Percentiles rank a stretch among this genome's conserved stretches.
Conservation (phyloP, 1,284 basidiomycete genomes). For the Hypsizygus ulmarius region DNA sequence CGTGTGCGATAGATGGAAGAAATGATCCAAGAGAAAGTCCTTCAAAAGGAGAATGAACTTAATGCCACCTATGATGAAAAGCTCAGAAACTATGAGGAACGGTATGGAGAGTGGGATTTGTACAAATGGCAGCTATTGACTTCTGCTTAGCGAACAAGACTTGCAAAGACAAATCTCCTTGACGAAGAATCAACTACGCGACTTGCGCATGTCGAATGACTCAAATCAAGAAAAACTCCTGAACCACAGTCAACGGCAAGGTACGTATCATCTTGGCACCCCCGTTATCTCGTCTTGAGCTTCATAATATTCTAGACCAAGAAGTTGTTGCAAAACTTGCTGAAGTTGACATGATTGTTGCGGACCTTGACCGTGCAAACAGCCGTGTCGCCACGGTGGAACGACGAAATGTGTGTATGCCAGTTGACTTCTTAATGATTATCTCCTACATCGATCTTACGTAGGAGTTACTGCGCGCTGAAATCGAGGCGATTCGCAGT, state of each 20-base stretch:
- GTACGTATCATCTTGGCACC: conserved; percentile 34
- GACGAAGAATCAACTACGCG: conserved; percentile 84
- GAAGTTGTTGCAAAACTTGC: conserved; percentile 86
- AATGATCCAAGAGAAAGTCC: conserved; percentile 80
- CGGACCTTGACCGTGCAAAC: conserved; percentile 91
- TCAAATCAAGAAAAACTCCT: conserved; percentile 88
- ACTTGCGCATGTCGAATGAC: conserved; percentile 88
- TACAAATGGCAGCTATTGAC: background rate
- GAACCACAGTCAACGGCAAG: conserved; percentile 85
- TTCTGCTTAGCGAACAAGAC: conserved; percentile 75
- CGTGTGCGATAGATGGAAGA: conserved; percentile 70
- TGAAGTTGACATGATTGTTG: conserved; percentile 90
- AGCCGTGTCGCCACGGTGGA: conserved; percentile 90
- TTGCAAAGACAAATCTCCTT: conserved; percentile 84
- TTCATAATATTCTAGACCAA: conserved; percentile 58
- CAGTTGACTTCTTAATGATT: background rate
- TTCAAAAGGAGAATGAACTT: conserved; percentile 91
- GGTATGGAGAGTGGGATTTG: conserved; percentile 44
- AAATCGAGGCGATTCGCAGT: conserved; percentile 85
- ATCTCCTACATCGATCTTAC: background rate
- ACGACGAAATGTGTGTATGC: conserved; percentile 73
- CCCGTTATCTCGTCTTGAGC: background rate
- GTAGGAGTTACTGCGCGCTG: conserved; percentile 88
- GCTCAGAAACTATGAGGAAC: conserved; percentile 91
- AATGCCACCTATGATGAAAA: conserved; percentile 96